Evolutionary conservation across 495 filamentous ascomycete genomes (phyloP).

Genomic region (Hypoxylon subgilvum): DNA sequence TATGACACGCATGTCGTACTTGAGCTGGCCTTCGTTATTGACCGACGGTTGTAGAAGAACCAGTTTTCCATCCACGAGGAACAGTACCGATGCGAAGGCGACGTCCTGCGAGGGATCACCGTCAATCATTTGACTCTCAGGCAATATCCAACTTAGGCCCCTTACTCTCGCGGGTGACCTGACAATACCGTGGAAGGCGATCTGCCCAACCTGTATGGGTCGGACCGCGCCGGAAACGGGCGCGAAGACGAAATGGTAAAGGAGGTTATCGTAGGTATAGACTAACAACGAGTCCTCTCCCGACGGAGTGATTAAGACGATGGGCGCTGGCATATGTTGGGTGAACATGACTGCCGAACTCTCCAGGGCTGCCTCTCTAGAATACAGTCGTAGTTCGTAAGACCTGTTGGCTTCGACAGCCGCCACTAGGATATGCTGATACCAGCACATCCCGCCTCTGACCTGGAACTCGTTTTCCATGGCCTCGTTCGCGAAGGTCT

Average conservation of each 20-base stretch:
- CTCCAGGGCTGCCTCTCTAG: constrained; percentile 81
- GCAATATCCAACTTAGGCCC: constrained; percentile 93
- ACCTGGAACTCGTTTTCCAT: constrained; percentile 90
- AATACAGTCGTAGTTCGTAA: constrained; percentile 90
- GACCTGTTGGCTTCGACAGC: constrained; percentile 85
- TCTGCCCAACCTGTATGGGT: constrained; percentile 91
- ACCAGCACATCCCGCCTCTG: constrained; percentile 97
- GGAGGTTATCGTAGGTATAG: constrained; percentile 94
- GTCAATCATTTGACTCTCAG: constrained; percentile 85
- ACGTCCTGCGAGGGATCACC: constrained; percentile 98
- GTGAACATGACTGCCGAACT: constrained; percentile 71
- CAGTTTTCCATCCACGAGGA: constrained; percentile 94
- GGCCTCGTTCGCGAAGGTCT: constrained; percentile 80
- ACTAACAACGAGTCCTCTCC: constrained; percentile 94
- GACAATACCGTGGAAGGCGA: constrained; percentile 95
- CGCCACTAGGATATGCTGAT: constrained; percentile 91
- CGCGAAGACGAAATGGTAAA: constrained; percentile 92
- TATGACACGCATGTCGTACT: constrained; percentile 98
- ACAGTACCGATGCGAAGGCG: constrained; percentile 88
- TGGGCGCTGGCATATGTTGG: constrained; percentile 79
- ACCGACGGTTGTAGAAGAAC: constrained; percentile 87
- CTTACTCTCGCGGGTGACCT: constrained; percentile 89
- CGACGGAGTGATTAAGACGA: constrained; percentile 82
- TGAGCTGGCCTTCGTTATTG: constrained; percentile 75
- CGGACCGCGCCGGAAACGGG: constrained; percentile 69